A percentile compares a stretch with the other conserved stretches of the same genome.
Evolutionary conservation across 2,329 filamentous ascomycete species (phyloP).

Genomic region (Trichoderma koningii): DNA sequence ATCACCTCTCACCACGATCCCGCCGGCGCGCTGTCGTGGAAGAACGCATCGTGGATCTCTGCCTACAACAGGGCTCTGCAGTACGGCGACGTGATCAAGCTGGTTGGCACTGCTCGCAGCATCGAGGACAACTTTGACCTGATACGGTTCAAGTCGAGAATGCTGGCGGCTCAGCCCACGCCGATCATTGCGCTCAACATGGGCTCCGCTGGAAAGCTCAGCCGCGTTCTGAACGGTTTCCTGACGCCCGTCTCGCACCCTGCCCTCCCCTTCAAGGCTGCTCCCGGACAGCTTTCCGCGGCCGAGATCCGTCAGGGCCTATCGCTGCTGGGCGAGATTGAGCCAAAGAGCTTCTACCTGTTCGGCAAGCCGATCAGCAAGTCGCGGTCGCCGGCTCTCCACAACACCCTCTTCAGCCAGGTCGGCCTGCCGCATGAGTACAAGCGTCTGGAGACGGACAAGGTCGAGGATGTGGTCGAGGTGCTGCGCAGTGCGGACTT

Average conservation of each 20-base stretch:
- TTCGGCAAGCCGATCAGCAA: constrained; percentile 83
- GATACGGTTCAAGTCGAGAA: constrained; percentile 76
- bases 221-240: constrained; percentile 86
- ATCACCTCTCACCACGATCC: constrained; percentile 97
- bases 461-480: constrained; percentile 59
- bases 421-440: constrained; percentile 87
- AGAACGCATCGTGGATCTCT: constrained; percentile 86
- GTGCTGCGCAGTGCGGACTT: constrained; percentile 73
- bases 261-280: constrained; percentile 85
- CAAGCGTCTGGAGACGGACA: constrained; percentile 70
- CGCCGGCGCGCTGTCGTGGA: constrained; percentile 76
- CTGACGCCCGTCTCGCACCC: constrained; percentile 94
- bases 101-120: constrained; percentile 76
- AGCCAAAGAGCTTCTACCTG: constrained; percentile 76
- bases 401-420: constrained; percentile 79
- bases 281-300: constrained; percentile 89
- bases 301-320: constrained; percentile 81
- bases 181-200: constrained; percentile 96
- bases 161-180: constrained; percentile 70
- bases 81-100: constrained; percentile 91
- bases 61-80: constrained; percentile 89
- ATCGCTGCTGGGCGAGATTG: constrained; percentile 75
- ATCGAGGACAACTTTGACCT: constrained; percentile 87
- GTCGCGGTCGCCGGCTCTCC: constrained; percentile 83
- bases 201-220: constrained; percentile 83